A percentile compares a stretch with the other conserved stretches of the same genome.
These are phyloP conservation scores for Deinandra increscens DNA, from an alignment of 129 eudicot genomes.

Conservation along the genomic window DNA sequence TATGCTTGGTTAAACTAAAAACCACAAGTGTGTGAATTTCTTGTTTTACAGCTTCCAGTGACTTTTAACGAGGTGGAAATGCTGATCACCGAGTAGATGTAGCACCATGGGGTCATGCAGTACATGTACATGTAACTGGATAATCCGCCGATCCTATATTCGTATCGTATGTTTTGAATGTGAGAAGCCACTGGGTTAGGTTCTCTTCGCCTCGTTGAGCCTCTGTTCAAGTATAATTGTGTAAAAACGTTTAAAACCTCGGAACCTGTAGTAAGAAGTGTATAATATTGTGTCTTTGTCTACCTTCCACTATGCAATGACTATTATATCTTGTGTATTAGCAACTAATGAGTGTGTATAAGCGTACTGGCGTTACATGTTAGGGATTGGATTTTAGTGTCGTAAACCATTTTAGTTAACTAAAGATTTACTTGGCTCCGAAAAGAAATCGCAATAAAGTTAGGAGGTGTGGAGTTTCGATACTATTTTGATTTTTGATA, in stretches of 20 bases:
- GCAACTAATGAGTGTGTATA: constrained; percentile 17
- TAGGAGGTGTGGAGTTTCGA: no score
- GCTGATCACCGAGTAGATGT: constrained; percentile 38
- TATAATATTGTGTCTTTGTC: constrained; percentile 26
- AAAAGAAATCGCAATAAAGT: no score
- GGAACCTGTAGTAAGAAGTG: constrained; percentile 30
- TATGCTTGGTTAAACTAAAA: not conserved
- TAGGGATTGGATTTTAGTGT: no score
- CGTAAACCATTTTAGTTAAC: no score
- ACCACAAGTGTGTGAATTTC: not conserved
- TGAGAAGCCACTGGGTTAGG: constrained; percentile 37
- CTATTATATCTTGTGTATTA: constrained; percentile 8
- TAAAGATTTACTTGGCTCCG: no score
- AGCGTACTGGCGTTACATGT: constrained; percentile 2
- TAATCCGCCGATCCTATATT: constrained; percentile 23
- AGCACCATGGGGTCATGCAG: not conserved
- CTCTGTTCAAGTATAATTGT: constrained; percentile 30
- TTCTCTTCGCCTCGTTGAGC: constrained; percentile 29
- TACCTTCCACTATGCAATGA: constrained; percentile 24
- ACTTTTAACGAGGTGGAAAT: constrained; percentile 33
- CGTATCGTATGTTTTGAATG: constrained; percentile 27
- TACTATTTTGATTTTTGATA: no score
- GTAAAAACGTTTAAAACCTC: constrained; percentile 12
- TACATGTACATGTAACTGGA: constrained; percentile 16
- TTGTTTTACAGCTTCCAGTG: constrained; percentile 27